Evolutionary conservation across 352 stramenopile species (phyloP).

Genomic region (Blastocystis sp.): DNA sequence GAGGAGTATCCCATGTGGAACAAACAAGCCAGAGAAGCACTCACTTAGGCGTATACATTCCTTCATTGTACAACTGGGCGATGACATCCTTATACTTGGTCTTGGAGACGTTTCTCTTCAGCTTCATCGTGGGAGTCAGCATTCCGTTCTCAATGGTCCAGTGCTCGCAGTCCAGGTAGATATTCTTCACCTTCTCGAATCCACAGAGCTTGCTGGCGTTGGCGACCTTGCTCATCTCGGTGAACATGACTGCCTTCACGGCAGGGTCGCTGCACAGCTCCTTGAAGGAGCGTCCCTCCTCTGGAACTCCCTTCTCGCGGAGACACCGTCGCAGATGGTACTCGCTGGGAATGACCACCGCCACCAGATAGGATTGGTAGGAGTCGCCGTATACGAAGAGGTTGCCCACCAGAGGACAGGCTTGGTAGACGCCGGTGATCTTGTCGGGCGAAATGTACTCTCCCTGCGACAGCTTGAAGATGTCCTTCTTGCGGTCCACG

Average conservation of each 20-base stretch:
- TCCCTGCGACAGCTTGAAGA: constrained; percentile 54
- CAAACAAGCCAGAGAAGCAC: not conserved
- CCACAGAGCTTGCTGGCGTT: constrained; percentile 70
- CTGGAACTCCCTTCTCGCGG: not conserved
- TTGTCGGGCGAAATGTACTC: constrained; percentile 51
- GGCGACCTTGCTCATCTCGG: constrained; percentile 69
- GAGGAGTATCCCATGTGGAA: not conserved
- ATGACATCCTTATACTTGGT: constrained; percentile 67
- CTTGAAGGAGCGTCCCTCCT: constrained; percentile 4
- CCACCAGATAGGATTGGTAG: constrained; percentile 81
- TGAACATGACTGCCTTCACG: constrained; percentile 65
- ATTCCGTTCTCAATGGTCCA: constrained; percentile 80
- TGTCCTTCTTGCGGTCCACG: constrained; percentile 50
- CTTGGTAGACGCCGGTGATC: constrained; percentile 57
- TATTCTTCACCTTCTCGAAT: constrained; percentile 78
- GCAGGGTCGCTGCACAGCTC: constrained; percentile 67
- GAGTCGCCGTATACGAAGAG: constrained; percentile 87
- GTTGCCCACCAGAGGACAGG: constrained; percentile 56
- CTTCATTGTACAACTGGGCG: constrained; percentile 66
- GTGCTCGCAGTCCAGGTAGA: constrained; percentile 72
- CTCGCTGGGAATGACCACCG: constrained; percentile 79
- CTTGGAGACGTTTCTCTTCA: constrained; percentile 76
- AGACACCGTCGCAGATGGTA: constrained; percentile 65
- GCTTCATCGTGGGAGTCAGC: constrained; percentile 87
- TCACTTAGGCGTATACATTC: constrained; percentile 4